Evolutionary conservation across 192 early-diverging fungal genomes (phyloP).

Genomic region (Coemansia sp.): DNA sequence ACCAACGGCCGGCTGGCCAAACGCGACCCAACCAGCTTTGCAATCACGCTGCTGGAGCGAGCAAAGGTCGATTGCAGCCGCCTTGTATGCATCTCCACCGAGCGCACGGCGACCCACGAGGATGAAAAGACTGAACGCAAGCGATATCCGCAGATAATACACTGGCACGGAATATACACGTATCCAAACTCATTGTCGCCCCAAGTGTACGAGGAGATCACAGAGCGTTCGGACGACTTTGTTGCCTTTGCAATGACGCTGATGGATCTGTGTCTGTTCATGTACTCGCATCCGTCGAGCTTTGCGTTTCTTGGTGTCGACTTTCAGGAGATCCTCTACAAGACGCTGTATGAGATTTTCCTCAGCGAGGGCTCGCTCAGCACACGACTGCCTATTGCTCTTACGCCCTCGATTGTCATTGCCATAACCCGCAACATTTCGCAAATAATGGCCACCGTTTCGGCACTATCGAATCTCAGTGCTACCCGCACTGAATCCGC

Average conservation of each 20-base stretch:
- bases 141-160: conserved; percentile 40
- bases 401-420: conserved; percentile 44
- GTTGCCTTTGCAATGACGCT: conserved; percentile 47
- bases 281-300: conserved; percentile 52
- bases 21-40: conserved; percentile 38
- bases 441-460: conserved; percentile 50
- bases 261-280: conserved; percentile 51
- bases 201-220: conserved; percentile 51
- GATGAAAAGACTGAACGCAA: conserved; percentile 29
- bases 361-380: conserved; percentile 40
- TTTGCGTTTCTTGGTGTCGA: conserved; percentile 50
- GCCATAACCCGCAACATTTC: conserved; percentile 47
- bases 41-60: conserved; percentile 40
- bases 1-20: conserved; percentile 25
- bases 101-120: conserved; percentile 39
- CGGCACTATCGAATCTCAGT: conserved; percentile 33
- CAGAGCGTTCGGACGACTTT: conserved; percentile 42
- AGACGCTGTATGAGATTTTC: conserved; percentile 52
- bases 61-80: conserved; percentile 47
- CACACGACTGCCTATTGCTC: conserved; percentile 41
- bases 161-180: conserved; percentile 46
- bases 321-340: conserved; percentile 49
- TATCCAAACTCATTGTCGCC: conserved; percentile 48
- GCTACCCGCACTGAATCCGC: not conserved
- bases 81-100: conserved; percentile 45